Evolutionary conservation across 1,284 basidiomycete species (phyloP).

Genomic region (Trametes pubescens): DNA sequence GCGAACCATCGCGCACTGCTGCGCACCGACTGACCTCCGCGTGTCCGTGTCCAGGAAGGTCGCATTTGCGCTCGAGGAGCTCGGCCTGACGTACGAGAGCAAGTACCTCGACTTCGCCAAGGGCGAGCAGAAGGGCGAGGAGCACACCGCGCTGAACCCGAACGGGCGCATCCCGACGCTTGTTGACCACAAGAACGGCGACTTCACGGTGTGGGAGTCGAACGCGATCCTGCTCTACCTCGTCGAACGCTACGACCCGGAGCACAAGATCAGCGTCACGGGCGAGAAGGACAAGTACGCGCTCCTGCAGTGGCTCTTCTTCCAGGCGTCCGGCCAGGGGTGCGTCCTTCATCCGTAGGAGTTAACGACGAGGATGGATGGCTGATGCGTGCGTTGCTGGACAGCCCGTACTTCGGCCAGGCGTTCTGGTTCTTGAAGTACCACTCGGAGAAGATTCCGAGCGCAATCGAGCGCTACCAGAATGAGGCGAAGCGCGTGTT

Average conservation of each 20-base stretch:
- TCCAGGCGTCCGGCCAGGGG: constrained; percentile 44
- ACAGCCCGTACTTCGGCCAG: constrained; percentile 39
- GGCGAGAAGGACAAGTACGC: constrained; percentile 35
- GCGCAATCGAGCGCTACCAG: constrained; percentile 43
- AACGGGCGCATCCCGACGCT: constrained; percentile 47
- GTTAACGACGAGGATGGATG: not conserved
- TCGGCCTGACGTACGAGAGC: constrained; percentile 43
- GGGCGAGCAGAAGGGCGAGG: constrained; percentile 40
- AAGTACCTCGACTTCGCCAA: constrained; percentile 41
- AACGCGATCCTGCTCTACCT: constrained; percentile 47
- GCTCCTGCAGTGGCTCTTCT: constrained; percentile 44
- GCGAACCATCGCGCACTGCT: not conserved
- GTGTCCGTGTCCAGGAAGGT: constrained; percentile 35
- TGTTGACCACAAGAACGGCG: constrained; percentile 45
- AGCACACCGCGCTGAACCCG: constrained; percentile 39
- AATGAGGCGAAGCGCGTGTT: constrained; percentile 45
- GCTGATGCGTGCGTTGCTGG: not conserved
- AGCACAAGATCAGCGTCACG: constrained; percentile 41
- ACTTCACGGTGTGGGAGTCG: constrained; percentile 43
- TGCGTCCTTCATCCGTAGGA: constrained; percentile 6
- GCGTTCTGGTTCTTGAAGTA: constrained; percentile 41
- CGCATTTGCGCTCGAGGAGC: constrained; percentile 40
- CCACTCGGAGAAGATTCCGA: constrained; percentile 38
- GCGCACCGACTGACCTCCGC: not conserved
- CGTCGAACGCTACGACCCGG: constrained; percentile 44